Conservation (phyloP, 2,329 filamentous ascomycete genomes). For the Colletotrichum sp. region DNA sequence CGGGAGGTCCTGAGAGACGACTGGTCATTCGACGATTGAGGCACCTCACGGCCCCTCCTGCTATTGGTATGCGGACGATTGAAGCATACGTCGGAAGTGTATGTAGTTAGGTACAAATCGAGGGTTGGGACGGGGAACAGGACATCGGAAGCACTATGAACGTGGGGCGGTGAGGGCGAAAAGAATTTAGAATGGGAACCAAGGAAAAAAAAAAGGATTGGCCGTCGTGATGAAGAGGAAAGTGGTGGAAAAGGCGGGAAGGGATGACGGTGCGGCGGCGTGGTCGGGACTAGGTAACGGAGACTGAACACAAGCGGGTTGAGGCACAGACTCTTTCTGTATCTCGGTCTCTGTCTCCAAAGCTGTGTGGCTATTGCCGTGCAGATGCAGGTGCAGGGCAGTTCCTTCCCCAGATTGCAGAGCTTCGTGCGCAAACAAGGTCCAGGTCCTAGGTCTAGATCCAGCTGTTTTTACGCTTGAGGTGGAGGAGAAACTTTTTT, state of each 20-base stretch:
- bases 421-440: conserved; percentile 1
- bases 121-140: not conserved
- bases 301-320: not conserved
- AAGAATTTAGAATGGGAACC: not conserved
- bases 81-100: conserved; percentile 4
- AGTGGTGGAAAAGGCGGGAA: conserved; percentile 8
- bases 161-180: not conserved
- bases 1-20: not conserved
- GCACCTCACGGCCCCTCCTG: conserved; percentile 7
- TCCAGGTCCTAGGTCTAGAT: not conserved
- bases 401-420: conserved; percentile 19
- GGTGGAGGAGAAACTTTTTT: conserved; percentile 8
- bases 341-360: not conserved
- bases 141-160: not conserved
- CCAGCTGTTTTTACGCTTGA: not conserved
- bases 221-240: conserved; percentile 5
- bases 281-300: not conserved
- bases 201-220: not conserved
- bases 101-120: not conserved
- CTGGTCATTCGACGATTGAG: not conserved
- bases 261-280: not conserved
- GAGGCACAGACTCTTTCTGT: conserved; percentile 1
- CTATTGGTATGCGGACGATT: not conserved
- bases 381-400: not conserved
- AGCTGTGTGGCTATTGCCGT: not conserved